phyloP scores from a whole-genome alignment of 257 asterid species.

The Petunia axillaris region DNA sequence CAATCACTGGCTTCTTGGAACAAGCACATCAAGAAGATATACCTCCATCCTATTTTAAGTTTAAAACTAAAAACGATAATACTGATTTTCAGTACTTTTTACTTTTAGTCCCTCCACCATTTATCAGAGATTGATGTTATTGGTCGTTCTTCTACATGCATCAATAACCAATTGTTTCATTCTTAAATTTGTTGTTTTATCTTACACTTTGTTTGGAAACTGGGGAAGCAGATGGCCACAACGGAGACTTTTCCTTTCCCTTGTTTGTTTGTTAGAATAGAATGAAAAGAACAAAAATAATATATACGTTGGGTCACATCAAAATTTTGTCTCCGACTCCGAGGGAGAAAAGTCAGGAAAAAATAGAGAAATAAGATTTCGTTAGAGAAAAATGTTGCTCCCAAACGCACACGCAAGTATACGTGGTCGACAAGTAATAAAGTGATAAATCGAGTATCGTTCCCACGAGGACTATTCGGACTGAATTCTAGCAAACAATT shows the following conservation, averaged over 20 bases:
- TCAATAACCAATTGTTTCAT: neutral
- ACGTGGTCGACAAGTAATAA: too few relatives aligned
- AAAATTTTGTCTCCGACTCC: neutral
- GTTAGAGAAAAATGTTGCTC: neutral
- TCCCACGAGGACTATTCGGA: too few relatives aligned
- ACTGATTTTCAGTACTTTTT: neutral
- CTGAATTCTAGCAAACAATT: too few relatives aligned
- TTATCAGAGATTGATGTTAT: neutral
- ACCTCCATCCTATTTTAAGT: neutral
- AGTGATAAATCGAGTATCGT: too few relatives aligned
- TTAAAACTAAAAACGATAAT: neutral
- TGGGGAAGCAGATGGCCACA: neutral
- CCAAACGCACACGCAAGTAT: too few relatives aligned
- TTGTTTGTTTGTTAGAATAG: neutral
- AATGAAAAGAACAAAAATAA: neutral
- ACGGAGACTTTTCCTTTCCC: neutral
- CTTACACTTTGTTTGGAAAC: neutral
- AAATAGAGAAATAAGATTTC: neutral
- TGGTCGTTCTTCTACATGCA: neutral
- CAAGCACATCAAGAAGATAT: neutral
- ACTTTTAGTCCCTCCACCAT: neutral
- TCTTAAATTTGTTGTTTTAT: neutral
- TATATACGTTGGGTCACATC: neutral
- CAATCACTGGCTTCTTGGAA: neutral
- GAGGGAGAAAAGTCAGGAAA: neutral